phyloP scores from a whole-genome alignment of 345 rosid genomes.

The Acer negundo region DNA sequence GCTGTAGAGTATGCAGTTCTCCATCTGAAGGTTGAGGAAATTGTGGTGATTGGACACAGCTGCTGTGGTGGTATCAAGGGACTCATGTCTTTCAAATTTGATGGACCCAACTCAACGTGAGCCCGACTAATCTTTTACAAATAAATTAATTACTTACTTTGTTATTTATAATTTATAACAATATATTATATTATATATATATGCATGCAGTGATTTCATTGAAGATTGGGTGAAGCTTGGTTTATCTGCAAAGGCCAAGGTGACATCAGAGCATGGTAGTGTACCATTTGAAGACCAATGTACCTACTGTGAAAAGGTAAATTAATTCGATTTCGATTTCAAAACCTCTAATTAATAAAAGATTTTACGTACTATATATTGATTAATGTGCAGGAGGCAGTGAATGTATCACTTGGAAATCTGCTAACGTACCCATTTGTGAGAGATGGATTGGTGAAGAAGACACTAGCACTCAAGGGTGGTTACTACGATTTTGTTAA shows the following conservation, averaged over 20 bases:
- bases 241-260: constrained; percentile 76
- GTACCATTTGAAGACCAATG: constrained; percentile 51
- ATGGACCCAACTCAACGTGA: constrained; percentile 78
- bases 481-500: constrained; percentile 87
- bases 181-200: background rate
- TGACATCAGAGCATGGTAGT: constrained; percentile 42
- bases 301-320: constrained; percentile 77
- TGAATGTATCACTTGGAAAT: constrained; percentile 90
- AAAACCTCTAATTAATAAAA: too few relatives aligned
- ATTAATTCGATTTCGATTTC: background rate
- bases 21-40: constrained; percentile 89
- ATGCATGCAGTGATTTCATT: constrained; percentile 73
- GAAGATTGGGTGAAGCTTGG: constrained; percentile 93
- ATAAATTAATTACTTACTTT: background rate
- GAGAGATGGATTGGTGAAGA: constrained; percentile 81
- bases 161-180: too few relatives aligned
- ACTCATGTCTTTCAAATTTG: constrained; percentile 78
- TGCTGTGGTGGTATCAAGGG: constrained; percentile 97
- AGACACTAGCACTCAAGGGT: constrained; percentile 80
- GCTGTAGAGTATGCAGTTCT: constrained; percentile 92
- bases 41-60: constrained; percentile 92
- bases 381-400: constrained; percentile 71
- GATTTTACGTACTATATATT: too few relatives aligned
- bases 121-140: background rate
- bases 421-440: constrained; percentile 92